A percentile compares a stretch with the other conserved stretches of the same genome.
These are phyloP conservation scores for Scheffersomyces stipitis DNA, from an alignment of 805 yeast genomes.

Conservation along the genomic window DNA sequence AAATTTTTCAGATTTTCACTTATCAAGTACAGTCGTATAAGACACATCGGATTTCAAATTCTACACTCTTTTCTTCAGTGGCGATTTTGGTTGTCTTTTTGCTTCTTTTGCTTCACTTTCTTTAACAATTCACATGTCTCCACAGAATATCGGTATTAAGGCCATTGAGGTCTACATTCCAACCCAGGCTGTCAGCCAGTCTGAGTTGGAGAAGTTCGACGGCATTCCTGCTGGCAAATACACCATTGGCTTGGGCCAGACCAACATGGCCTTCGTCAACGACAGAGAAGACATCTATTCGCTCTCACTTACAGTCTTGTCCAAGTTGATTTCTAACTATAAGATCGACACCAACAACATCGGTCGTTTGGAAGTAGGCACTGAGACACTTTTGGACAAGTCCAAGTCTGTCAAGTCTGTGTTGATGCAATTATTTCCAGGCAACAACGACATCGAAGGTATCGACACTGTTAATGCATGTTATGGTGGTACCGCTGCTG, in stretches of 20 bases:
- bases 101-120: background rate
- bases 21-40: too few species aligned
- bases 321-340: conserved; percentile 75
- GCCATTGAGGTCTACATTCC: conserved; percentile 95
- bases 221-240: conserved; percentile 91
- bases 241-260: conserved; percentile 98
- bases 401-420: conserved; percentile 96
- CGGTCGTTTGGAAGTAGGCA: conserved; percentile 97
- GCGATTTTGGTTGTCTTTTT: background rate
- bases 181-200: conserved; percentile 77
- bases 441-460: conserved; percentile 91
- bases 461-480: conserved; percentile 95
- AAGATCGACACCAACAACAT: conserved; percentile 75
- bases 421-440: conserved; percentile 89
- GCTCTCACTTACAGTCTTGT: conserved; percentile 83
- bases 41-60: too few species aligned
- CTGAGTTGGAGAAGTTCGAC: conserved; percentile 81
- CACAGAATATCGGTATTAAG: conserved; percentile 92
- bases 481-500: conserved; percentile 97
- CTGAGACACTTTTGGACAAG: conserved; percentile 95
- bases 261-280: conserved; percentile 95
- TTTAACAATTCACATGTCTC: conserved; percentile 30
- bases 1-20: too few species aligned
- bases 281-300: conserved; percentile 98
- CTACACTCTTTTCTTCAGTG: too few species aligned